These are phyloP conservation scores for Hyphopichia homilentoma DNA, from an alignment of 805 yeast species.

Conservation along the genomic window DNA sequence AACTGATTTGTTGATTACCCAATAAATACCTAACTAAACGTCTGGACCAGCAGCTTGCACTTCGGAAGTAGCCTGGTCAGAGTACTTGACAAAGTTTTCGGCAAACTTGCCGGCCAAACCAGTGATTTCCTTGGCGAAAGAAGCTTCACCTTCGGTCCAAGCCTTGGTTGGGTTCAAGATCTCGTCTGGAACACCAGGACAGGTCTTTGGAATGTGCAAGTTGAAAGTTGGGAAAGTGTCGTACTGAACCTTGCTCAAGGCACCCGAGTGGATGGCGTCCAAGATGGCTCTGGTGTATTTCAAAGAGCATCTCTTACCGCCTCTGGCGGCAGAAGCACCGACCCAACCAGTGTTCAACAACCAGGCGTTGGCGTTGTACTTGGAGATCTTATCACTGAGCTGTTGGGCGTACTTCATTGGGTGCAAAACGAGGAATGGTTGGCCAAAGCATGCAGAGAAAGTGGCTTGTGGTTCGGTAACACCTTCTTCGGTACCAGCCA, in stretches of 20 bases:
- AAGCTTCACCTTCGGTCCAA: conserved; percentile 54
- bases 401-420: conserved; percentile 98
- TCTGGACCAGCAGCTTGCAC: conserved; percentile 92
- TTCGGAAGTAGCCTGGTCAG: conserved; percentile 77
- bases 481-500: conserved; percentile 99
- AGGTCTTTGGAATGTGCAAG: conserved; percentile 78
- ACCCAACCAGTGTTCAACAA: conserved; percentile 98
- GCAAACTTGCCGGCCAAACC: conserved; percentile 73
- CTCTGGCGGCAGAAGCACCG: conserved; percentile 86
- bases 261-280: conserved; percentile 92
- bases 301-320: conserved; percentile 96
- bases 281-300: conserved; percentile 96
- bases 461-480: conserved; percentile 98
- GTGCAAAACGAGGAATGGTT: conserved; percentile 96
- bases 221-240: conserved; percentile 86
- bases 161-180: conserved; percentile 81
- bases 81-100: conserved; percentile 83
- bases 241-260: conserved; percentile 71
- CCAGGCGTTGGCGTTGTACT: conserved; percentile 93
- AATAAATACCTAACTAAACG: no score
- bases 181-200: conserved; percentile 79
- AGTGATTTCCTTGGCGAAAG: conserved; percentile 40
- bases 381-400: conserved; percentile 85
- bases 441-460: conserved; percentile 98
- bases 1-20: no score